A percentile compares a stretch with the other conserved stretches of the same genome.
These are phyloP conservation scores for Suhomyces kilbournensis DNA, from an alignment of 805 yeast species.

Conservation along the genomic window DNA sequence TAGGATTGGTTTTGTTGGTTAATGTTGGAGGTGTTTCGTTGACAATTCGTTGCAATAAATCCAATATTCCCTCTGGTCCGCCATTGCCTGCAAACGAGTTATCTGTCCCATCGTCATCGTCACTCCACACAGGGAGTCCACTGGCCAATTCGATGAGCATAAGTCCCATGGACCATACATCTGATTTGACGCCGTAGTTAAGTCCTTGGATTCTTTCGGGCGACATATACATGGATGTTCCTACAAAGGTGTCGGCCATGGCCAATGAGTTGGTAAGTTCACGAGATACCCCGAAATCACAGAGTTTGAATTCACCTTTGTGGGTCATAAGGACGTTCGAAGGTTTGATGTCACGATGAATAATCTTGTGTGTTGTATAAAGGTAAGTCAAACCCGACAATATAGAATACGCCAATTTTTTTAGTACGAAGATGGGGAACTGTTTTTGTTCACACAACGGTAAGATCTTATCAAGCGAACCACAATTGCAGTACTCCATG, in stretches of 20 bases:
- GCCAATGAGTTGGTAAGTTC: conserved; percentile 84
- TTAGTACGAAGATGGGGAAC: conserved; percentile 62
- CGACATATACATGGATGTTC: conserved; percentile 94
- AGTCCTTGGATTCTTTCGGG: conserved; percentile 98
- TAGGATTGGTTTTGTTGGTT: conserved; percentile 27
- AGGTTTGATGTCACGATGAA: conserved; percentile 95
- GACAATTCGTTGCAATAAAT: conserved; percentile 86
- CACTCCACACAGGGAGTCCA: conserved; percentile 77
- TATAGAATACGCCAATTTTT: conserved; percentile 72
- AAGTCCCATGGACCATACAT: conserved; percentile 94
- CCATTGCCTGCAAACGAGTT: conserved; percentile 27
- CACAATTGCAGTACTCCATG: conserved; percentile 96
- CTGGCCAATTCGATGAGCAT: conserved; percentile 86
- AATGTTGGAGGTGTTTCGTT: conserved; percentile 87
- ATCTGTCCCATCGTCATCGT: conserved; percentile 35
- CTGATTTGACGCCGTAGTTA: conserved; percentile 89
- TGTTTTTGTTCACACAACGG: conserved; percentile 41
- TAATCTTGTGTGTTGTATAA: conserved; percentile 79
- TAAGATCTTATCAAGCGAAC: conserved; percentile 80
- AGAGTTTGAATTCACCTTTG: conserved; percentile 81
- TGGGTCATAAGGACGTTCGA: conserved; percentile 87
- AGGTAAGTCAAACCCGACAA: conserved; percentile 78
- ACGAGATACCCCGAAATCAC: conserved; percentile 96
- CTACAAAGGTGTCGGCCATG: conserved; percentile 93
- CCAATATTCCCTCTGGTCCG: conserved; percentile 81